A percentile compares a stretch with the other conserved stretches of the same genome.
Evolutionary conservation across 2,329 filamentous ascomycete genomes (phyloP).

Genomic region (Neocucurbitaria cava): DNA sequence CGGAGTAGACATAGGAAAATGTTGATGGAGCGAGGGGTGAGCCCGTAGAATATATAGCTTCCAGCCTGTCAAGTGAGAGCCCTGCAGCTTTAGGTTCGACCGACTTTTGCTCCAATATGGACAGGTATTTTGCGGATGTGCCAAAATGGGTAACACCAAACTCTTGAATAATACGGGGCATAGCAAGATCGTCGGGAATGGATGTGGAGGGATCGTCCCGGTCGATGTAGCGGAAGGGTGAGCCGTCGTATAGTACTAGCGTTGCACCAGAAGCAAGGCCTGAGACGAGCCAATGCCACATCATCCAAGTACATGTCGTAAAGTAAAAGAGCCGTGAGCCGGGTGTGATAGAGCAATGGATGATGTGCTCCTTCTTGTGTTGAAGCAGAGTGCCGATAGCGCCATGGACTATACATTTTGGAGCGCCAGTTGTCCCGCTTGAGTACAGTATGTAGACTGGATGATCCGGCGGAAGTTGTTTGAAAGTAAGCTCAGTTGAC

Average conservation of each 20-base stretch:
- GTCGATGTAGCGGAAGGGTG: conserved; percentile 71
- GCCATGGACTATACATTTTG: conserved; percentile 95
- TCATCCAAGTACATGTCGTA: conserved; percentile 98
- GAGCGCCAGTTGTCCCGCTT: conserved; percentile 83
- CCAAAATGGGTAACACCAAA: conserved; percentile 90
- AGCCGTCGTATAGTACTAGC: conserved; percentile 89
- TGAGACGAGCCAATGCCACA: conserved; percentile 98
- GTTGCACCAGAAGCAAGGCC: conserved; percentile 83
- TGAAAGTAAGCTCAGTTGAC: conserved; percentile 60
- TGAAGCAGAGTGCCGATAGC: conserved; percentile 89
- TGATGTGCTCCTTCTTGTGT: conserved; percentile 93
- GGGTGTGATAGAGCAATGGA: conserved; percentile 82
- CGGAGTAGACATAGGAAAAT: conserved; percentile 85
- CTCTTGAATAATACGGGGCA: conserved; percentile 82
- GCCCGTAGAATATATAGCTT: conserved; percentile 92
- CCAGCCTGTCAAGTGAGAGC: conserved; percentile 66
- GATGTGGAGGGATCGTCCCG: conserved; percentile 55
- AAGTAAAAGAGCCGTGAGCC: conserved; percentile 86
- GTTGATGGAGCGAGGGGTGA: conserved; percentile 92
- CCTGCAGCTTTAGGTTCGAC: conserved; percentile 40
- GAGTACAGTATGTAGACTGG: conserved; percentile 95
- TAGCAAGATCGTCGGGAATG: conserved; percentile 74
- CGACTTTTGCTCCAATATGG: conserved; percentile 80
- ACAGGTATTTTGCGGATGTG: conserved; percentile 92
- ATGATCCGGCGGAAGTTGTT: conserved; percentile 81